phyloP scores from a whole-genome alignment of 2,329 filamentous ascomycete species.

The Ceratocystiopsis sp. region DNA sequence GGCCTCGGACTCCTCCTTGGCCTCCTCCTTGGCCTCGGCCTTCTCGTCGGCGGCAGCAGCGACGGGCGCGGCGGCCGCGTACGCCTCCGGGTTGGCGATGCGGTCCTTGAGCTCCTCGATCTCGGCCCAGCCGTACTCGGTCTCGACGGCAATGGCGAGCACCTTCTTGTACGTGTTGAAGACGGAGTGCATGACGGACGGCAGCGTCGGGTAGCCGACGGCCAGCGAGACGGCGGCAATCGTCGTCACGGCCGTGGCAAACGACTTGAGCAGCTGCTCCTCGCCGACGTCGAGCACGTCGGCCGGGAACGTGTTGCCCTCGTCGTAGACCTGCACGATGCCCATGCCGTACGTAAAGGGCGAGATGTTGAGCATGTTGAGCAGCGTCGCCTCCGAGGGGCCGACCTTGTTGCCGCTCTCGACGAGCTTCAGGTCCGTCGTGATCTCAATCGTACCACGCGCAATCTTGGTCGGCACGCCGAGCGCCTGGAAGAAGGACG shows the following conservation, averaged over 20 bases:
- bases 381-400: constrained; percentile 92
- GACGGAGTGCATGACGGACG: constrained; percentile 89
- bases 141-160: constrained; percentile 75
- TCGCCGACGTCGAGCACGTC: constrained; percentile 85
- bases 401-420: constrained; percentile 89
- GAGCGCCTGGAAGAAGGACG: constrained; percentile 99
- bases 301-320: constrained; percentile 81
- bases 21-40: constrained; percentile 42
- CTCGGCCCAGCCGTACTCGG: constrained; percentile 84
- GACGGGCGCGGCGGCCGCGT: constrained; percentile 65
- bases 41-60: constrained; percentile 36
- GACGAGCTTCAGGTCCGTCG: constrained; percentile 91
- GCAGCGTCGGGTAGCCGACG: constrained; percentile 85
- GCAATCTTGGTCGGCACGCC: constrained; percentile 99
- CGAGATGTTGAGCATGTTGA: constrained; percentile 99
- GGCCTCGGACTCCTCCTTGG: constrained; percentile 50
- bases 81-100: constrained; percentile 96
- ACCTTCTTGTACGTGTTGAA: constrained; percentile 98
- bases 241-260: constrained; percentile 67
- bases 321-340: constrained; percentile 90
- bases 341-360: constrained; percentile 99
- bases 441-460: constrained; percentile 99
- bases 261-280: constrained; percentile 75
- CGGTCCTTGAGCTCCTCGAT: constrained; percentile 98
- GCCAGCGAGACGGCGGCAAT: constrained; percentile 86